These are phyloP conservation scores for Lagenidium giganteum DNA, from an alignment of 352 stramenopile genomes.

Conservation along the genomic window DNA sequence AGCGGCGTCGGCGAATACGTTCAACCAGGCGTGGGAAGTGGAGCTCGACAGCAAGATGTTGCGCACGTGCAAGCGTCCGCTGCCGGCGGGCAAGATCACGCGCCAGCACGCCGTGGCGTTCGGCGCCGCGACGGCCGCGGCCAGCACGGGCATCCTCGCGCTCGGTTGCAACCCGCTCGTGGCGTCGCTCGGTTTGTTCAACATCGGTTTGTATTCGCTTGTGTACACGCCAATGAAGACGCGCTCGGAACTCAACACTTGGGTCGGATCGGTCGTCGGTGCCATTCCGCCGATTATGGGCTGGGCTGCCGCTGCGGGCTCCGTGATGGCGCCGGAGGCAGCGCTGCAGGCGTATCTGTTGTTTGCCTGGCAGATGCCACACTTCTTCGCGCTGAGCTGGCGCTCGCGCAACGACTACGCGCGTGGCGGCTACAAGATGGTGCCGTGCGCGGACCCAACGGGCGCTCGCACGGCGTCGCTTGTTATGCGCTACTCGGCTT, in stretches of 20 bases:
- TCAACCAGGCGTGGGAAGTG: constrained; percentile 98
- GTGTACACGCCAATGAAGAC: constrained; percentile 99
- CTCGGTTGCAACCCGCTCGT: constrained; percentile 94
- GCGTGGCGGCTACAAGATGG: constrained; percentile 94
- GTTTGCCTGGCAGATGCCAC: constrained; percentile 99
- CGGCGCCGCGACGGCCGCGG: constrained; percentile 76
- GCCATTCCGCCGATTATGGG: constrained; percentile 98
- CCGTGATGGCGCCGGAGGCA: constrained; percentile 62
- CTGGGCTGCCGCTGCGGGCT: constrained; percentile 94
- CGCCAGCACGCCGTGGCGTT: constrained; percentile 78
- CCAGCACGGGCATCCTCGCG: constrained; percentile 88
- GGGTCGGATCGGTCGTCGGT: constrained; percentile 97
- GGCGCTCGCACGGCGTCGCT: constrained; percentile 89
- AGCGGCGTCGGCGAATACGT: constrained; percentile 92
- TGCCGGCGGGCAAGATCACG: constrained; percentile 87
- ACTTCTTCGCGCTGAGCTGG: constrained; percentile 99
- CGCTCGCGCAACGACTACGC: constrained; percentile 92
- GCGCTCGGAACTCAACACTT: constrained; percentile 96
- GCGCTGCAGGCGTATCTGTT: constrained; percentile 84
- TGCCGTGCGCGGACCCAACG: constrained; percentile 90
- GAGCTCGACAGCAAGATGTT: constrained; percentile 96
- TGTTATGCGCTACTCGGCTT: constrained; percentile 93
- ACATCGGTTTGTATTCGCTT: constrained; percentile 97
- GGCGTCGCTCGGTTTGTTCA: constrained; percentile 92
- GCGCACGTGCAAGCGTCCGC: constrained; percentile 91